A percentile compares a stretch with the other conserved stretches of the same genome.
These are phyloP conservation scores for Nevesoporus exiguus DNA, from an alignment of 768 basidiomycete genomes.

Conservation along the genomic window DNA sequence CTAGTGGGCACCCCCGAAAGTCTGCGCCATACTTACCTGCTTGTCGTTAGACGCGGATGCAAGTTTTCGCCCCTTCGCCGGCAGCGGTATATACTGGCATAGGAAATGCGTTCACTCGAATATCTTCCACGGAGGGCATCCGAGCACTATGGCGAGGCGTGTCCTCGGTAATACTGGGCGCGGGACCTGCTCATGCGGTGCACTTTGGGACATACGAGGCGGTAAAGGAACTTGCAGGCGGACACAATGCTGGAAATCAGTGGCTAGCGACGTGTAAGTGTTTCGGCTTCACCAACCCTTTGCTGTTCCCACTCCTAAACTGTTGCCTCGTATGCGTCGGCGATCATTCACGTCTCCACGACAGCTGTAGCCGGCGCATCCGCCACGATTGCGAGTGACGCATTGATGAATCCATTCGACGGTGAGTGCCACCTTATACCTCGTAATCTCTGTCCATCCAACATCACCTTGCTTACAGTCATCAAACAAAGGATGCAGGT, in stretches of 20 bases:
- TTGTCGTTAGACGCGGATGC: constrained; percentile 87
- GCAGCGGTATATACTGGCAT: constrained; percentile 86
- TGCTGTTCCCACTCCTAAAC: background rate
- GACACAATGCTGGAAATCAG: constrained; percentile 72
- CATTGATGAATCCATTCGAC: constrained; percentile 99
- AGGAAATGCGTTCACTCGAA: constrained; percentile 86
- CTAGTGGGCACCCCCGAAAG: constrained; percentile 35
- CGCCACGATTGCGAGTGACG: constrained; percentile 93
- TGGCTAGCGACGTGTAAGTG: constrained; percentile 85
- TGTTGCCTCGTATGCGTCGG: background rate
- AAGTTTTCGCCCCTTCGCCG: constrained; percentile 87
- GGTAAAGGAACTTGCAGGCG: constrained; percentile 89
- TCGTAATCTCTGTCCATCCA: constrained; percentile 8
- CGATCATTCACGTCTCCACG: constrained; percentile 13
- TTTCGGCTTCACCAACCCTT: constrained; percentile 1
- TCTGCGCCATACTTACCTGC: constrained; percentile 1
- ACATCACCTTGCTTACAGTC: constrained; percentile 49
- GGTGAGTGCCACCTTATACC: constrained; percentile 49
- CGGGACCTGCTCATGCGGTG: constrained; percentile 96
- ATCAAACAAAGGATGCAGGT: constrained; percentile 99
- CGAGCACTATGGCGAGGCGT: constrained; percentile 94
- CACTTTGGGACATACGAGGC: constrained; percentile 97
- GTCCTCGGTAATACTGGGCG: constrained; percentile 91
- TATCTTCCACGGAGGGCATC: constrained; percentile 92
- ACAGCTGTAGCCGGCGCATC: constrained; percentile 89